Conservation (phyloP, 305 asterid genomes). For the Rubia balearica region DNA sequence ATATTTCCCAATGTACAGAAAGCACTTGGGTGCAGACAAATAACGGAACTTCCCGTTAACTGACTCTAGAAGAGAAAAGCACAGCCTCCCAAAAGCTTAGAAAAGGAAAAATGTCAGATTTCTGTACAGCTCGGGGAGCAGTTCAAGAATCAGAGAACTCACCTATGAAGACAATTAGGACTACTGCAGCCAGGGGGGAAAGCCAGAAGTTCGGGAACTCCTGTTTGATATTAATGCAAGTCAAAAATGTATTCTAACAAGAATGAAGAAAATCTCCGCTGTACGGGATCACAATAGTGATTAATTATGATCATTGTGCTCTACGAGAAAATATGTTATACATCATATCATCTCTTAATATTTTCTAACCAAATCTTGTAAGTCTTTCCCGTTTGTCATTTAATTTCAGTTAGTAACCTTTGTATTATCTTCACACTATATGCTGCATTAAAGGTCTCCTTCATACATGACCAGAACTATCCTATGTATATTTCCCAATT, state of each 20-base stretch:
- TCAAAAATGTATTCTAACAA: neutral
- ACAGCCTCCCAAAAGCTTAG: neutral
- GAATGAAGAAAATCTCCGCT: neutral
- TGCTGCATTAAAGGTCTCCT: neutral
- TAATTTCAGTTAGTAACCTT: neutral
- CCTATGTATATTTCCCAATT: neutral
- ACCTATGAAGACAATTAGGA: constrained; percentile 74
- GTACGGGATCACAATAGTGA: neutral
- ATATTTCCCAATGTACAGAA: neutral
- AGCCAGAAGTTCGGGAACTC: constrained; percentile 76
- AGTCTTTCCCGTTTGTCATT: neutral
- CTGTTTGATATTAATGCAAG: constrained; percentile 29
- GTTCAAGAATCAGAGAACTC: constrained; percentile 17
- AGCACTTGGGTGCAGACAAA: neutral
- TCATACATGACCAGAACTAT: neutral
- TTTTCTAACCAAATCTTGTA: neutral
- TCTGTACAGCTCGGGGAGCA: neutral
- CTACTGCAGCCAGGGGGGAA: constrained; percentile 86
- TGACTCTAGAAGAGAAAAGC: constrained; percentile 6
- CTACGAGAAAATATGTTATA: neutral
- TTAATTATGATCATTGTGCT: neutral
- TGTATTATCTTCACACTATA: neutral
- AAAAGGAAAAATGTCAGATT: constrained; percentile 1
- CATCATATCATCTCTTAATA: neutral
- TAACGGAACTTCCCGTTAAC: neutral